phyloP scores from a whole-genome alignment of 352 stramenopile species.

The Pythium rhizo-oryzae region DNA sequence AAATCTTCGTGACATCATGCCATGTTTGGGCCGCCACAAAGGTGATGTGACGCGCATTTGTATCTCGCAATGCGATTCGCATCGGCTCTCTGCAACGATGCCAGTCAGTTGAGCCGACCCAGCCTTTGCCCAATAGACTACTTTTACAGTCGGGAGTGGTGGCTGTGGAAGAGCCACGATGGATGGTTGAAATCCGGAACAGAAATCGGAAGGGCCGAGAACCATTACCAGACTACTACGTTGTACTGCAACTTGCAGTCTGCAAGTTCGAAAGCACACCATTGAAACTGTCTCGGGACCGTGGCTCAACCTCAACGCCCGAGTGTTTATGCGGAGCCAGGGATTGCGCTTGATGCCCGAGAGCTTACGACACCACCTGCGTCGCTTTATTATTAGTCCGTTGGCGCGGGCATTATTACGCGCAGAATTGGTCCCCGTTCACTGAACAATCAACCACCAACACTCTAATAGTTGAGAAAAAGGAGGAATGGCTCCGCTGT shows the following conservation, averaged over 20 bases:
- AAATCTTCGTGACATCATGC: background rate
- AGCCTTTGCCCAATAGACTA: background rate
- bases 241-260: slow-evolving; percentile 3
- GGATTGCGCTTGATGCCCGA: background rate
- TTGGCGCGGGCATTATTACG: background rate
- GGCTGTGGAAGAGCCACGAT: background rate
- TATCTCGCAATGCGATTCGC: too few species aligned
- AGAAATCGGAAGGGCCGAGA: too few species aligned
- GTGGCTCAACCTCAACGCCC: background rate
- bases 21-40: background rate
- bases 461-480: slow-evolving; percentile 2
- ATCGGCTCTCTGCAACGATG: background rate
- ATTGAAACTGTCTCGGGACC: background rate
- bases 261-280: background rate
- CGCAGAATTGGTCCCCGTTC: background rate
- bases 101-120: background rate
- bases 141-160: background rate
- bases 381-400: background rate
- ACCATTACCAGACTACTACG: background rate
- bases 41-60: background rate
- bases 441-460: slow-evolving; percentile 11
- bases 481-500: background rate
- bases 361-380: background rate
- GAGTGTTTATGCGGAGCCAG: background rate
- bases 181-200: background rate